phyloP scores from a whole-genome alignment of 805 yeast genomes.

The Candida parachauliodes region DNA sequence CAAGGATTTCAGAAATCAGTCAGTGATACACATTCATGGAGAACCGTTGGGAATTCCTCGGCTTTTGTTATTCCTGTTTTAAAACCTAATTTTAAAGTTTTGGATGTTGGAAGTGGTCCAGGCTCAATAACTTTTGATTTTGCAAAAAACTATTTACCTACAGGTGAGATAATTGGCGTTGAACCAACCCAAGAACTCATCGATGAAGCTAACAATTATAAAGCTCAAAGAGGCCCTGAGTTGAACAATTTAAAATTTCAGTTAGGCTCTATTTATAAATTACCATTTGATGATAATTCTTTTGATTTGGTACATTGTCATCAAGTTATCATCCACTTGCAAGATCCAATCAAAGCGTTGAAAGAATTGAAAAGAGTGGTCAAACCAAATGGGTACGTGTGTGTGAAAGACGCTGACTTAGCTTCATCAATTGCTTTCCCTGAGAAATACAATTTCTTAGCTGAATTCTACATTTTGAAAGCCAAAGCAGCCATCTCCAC shows the following conservation, averaged over 20 bases:
- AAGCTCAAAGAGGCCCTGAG: slow-evolving; percentile 8
- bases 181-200: slow-evolving; percentile 29
- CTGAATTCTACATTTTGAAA: slow-evolving; percentile 5
- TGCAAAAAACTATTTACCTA: slow-evolving; percentile 21
- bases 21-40: slow-evolving; percentile 30
- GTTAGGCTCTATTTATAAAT: slow-evolving; percentile 25
- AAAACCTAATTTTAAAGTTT: slow-evolving; percentile 20
- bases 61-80: slow-evolving; percentile 23
- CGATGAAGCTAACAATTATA: slow-evolving; percentile 18
- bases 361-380: slow-evolving; percentile 34
- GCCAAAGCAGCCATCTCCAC: slow-evolving; percentile 12
- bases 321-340: slow-evolving; percentile 36
- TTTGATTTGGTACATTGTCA: slow-evolving; percentile 39
- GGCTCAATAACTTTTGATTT: slow-evolving; percentile 37
- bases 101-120: slow-evolving; percentile 45
- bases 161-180: slow-evolving; percentile 27
- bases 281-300: slow-evolving; percentile 31
- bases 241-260: slow-evolving; percentile 20
- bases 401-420: slow-evolving; percentile 30
- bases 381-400: slow-evolving; percentile 30
- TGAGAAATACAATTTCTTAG: slow-evolving; percentile 10
- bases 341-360: slow-evolving; percentile 29
- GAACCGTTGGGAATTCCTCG: slow-evolving; percentile 28
- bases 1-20: slow-evolving; percentile 19
- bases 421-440: slow-evolving; percentile 17